Base-by-base conservation (phyloP, 2,329 filamentous ascomycete species). In the Fusarium lateritium region DNA sequence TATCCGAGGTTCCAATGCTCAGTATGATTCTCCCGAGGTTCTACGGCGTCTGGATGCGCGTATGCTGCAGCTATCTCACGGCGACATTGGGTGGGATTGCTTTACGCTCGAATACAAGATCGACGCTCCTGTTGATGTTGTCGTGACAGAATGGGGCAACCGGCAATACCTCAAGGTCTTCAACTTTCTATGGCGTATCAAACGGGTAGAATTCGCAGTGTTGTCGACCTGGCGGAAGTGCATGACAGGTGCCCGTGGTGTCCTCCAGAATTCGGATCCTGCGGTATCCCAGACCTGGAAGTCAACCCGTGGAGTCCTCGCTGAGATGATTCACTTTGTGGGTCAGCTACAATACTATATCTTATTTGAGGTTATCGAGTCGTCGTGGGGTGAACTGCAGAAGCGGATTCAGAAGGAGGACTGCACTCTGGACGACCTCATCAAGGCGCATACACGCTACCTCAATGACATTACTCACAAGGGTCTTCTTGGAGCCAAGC, bases 91-190 rank as follows among this genome's bases (percentile, higher is more conserved):
- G 50, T 99, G 96, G 96, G 96, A 99, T 77, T 97, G 97, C 77
- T 99, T 99, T 81, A 99, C 96, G 0, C 88, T 99, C 10, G 97
- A 99, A 78, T 99, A 99, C 82, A 98, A 98, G 79, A 96, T 99
- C 72, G 94, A 97, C 77, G 92, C 95, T 3, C 96, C 96, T 1
- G 93, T 98, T 24, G 96, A 99, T 77, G 96, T 99, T 28, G 94
- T 99, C 47, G 94, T 99, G 39, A 98, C 95, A 1, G 94, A 97
- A 42, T 98, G 94, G 89, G 94, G 94, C 45, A 95, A 93, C 70
- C 92, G 95, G 22, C 95, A 99, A 77, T 99, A 99, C 77, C 90
- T 99, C 73, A 98, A 98, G 78, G 94, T 99, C 11, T 99, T 99
- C 87, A 99, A 99, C 80, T 98, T 99, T 76, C 86, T 99, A 5